Evolutionary conservation across 495 filamentous ascomycete species (phyloP).

Genomic region (Neurospora hispaniola): DNA sequence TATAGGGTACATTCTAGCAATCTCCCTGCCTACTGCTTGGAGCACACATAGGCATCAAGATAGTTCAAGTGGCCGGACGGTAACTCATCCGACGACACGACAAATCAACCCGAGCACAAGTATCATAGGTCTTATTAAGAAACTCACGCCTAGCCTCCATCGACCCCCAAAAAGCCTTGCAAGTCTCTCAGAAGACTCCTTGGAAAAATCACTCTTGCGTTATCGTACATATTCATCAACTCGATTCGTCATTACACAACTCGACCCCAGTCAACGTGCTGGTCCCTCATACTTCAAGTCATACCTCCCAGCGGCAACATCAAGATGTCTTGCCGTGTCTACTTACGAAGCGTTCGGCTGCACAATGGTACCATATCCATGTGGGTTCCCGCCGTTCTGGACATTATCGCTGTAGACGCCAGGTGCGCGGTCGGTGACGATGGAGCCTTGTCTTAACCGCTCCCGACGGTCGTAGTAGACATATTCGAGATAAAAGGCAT

Average conservation of each 20-base stretch:
- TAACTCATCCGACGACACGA: background rate
- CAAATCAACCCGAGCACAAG: background rate
- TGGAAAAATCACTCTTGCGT: background rate
- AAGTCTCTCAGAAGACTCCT: background rate
- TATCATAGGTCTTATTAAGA: background rate
- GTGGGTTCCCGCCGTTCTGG: constrained; percentile 51
- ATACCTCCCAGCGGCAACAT: background rate
- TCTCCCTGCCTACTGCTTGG: background rate
- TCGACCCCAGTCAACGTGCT: background rate
- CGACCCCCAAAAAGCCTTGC: background rate
- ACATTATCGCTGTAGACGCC: constrained; percentile 75
- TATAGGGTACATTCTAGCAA: background rate
- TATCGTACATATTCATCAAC: background rate
- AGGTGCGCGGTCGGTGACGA: constrained; percentile 43
- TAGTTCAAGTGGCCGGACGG: background rate
- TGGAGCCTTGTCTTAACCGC: constrained; percentile 39
- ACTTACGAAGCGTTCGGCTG: constrained; percentile 15
- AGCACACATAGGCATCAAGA: background rate
- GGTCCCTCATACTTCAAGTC: background rate
- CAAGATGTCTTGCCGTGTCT: background rate
- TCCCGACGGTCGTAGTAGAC: constrained; percentile 70
- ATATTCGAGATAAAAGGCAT: constrained; percentile 87
- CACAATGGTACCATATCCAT: constrained; percentile 42
- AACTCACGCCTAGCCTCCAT: background rate
- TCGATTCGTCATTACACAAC: background rate